A percentile compares a stretch with the other conserved stretches of the same genome.
Conservation (phyloP, 768 basidiomycete species). For the Auriscalpium vulgare region DNA sequence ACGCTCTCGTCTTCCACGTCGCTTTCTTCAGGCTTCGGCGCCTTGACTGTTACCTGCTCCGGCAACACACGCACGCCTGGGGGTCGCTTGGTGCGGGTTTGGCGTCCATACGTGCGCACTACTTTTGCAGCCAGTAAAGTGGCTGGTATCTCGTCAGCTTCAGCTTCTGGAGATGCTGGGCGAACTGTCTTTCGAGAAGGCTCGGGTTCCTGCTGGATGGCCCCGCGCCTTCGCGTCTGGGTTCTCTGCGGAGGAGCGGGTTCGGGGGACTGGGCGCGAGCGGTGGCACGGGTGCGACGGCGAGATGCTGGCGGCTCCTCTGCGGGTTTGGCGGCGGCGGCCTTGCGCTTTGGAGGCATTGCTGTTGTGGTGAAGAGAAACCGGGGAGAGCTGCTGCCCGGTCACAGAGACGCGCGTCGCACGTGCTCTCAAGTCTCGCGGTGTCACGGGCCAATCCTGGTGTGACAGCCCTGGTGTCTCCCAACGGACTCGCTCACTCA, state of each 20-base stretch:
- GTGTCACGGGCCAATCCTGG: not conserved
- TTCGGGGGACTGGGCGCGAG: not conserved
- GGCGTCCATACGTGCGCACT: not conserved
- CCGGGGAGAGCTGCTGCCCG: not conserved
- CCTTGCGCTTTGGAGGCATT: constrained; percentile 29
- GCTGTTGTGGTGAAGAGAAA: not conserved
- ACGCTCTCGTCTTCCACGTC: constrained; percentile 12
- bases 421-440: not conserved
- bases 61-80: not conserved
- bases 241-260: no score
- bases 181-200: no score
- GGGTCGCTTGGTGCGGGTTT: constrained; percentile 5
- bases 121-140: not conserved
- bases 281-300: constrained; percentile 15
- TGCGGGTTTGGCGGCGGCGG: not conserved
- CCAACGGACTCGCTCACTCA: not conserved
- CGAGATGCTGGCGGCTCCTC: constrained; percentile 14
- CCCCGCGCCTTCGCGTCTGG: no score
- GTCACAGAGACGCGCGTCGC: not conserved
- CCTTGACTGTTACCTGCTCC: not conserved
- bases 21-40: not conserved
- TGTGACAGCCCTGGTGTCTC: not conserved
- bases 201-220: no score
- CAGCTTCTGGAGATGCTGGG: no score
- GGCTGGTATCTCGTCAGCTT: no score